Base-by-base conservation (phyloP, 805 yeast genomes). In the Metschnikowia rubicola region DNA sequence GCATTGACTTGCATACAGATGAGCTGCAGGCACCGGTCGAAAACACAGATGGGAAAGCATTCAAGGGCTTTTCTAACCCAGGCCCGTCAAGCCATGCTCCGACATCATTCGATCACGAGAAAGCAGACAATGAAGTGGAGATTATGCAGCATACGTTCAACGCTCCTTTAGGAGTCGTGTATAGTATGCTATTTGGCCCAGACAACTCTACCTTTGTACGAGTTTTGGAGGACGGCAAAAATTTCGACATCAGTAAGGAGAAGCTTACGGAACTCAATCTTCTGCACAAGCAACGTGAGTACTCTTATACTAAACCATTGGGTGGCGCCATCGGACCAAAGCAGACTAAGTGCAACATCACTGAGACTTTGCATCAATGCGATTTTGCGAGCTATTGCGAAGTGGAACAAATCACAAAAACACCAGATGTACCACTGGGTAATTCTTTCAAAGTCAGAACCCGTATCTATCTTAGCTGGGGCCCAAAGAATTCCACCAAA, bases 371-470 rank as follows among this genome's bases (percentile, higher is more conserved):
- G 0, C 72, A 87, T 17, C 78, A 81, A 37, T 66, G 75, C 57
- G 85, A 87, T 57, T 70, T 73, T 43, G 68, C 77, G 5, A 71
- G 73, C 13, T 75, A 75, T 53, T 78, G 88, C 31, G 76, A 81
- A 48, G 81, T 89, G 2, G 67, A 81, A 2, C 80, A 83, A 36
- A 71, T 79, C 2, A 81, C 92, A 0, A 71, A 69, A 35, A 91
- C 99, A 0, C 99, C 99, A 0, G 94, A 89, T 60, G 98, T 94
- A n/a, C 99, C 99, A 0, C 86, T 90, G 61, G 99, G 99, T 8
- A 76, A 75, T 38, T 77, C 87, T 1, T 94, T 94, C 64, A 73
- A 78, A 35, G 88, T 90, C 3, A 77, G 80, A 50, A 88, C 96
- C 0, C 74, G 84, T 51, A 84, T 83, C 56, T 70, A 82, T 35